Evolutionary conservation across 2,329 filamentous ascomycete genomes (phyloP), one percentile per base, ranked within the genome.

Genomic region (Scedosporium dehoogii): DNA sequence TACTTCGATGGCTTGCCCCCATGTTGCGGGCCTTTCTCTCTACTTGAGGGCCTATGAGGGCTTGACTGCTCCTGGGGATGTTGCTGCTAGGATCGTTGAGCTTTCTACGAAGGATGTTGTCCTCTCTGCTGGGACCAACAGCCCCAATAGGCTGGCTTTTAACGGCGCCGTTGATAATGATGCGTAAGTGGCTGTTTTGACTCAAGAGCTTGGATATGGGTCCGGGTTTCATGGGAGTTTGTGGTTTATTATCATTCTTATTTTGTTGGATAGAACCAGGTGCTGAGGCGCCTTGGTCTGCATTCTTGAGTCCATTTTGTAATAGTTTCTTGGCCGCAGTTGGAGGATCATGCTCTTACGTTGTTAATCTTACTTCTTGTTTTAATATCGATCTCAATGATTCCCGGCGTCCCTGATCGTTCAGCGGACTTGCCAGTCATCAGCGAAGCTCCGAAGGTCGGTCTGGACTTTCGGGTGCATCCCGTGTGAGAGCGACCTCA

Each of bases 1-100:
- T 41, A 88, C 85, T 5, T 84, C 79, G 42, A 87, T 87, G 84
- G 82, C 85, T 2, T 74, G 78, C 3, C 85, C 85, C 0, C 84
- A 87, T 68, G 76, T 88, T 61, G 76, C 82, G 25, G 85, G 85
- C 12, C 70, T 88, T n/a, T 82, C 66, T 23, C 58, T 64, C 46
- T 78, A 78, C 69, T 70, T 75, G 56, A 70, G 84, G 60, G 73
- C 73, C n/a, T 71, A 81, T 12, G 75, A 81, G 63, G 73, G 74
- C 44, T 44, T 66, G 58, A 66, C 67, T 60, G 74, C 73, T 58
- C 79, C 81, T 23, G 69, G 75, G 60, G 79, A 74, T 10, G 77
- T 86, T 23, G 78, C 76, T 68, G 58, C 70, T 61, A 77, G 78
- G 67, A 77, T 86, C 66, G 69, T 73, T 66, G 68, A 70, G 59